These are phyloP conservation scores for Aspergillus floridensis DNA, from an alignment of 2,329 filamentous ascomycete species.

Conservation along the genomic window DNA sequence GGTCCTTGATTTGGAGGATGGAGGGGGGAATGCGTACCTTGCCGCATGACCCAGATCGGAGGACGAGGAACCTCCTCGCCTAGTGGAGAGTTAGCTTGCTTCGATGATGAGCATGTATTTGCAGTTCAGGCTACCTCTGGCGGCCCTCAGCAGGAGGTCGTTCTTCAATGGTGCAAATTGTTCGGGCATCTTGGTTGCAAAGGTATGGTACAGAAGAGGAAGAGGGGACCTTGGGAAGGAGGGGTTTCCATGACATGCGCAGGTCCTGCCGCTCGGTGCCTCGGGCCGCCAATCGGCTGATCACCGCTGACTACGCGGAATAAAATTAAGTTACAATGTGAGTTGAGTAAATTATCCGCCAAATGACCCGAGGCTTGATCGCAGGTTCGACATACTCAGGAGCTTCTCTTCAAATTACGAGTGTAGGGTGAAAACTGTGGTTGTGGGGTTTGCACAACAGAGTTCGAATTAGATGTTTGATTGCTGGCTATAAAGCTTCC, in stretches of 20 bases:
- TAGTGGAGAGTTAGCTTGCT: constrained; percentile 40
- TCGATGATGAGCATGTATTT: neutral
- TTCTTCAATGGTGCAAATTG: constrained; percentile 85
- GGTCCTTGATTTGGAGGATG: neutral
- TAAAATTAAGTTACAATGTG: neutral
- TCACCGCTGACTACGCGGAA: neutral
- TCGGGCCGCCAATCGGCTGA: constrained; percentile 16
- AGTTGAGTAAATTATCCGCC: too few relatives aligned
- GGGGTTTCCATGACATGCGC: constrained; percentile 22
- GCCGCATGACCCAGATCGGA: constrained; percentile 98
- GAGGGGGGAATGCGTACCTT: constrained; percentile 61
- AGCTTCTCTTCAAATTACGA: too few relatives aligned
- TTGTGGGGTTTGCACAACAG: too few relatives aligned
- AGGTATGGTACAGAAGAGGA: constrained; percentile 17
- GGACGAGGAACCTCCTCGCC: constrained; percentile 88
- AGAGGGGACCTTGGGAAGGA: constrained; percentile 21
- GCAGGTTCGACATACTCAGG: too few relatives aligned
- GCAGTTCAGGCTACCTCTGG: constrained; percentile 62
- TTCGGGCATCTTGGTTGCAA: constrained; percentile 56
- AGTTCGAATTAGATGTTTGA: neutral
- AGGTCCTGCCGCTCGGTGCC: constrained; percentile 12
- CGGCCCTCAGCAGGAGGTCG: constrained; percentile 85
- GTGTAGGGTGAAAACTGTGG: too few relatives aligned
- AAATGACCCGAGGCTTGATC: too few relatives aligned
- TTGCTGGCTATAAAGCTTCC: neutral